Percentiles rank a stretch among this genome's conserved stretches.
These are phyloP conservation scores for Paramecium sexaurelia DNA, from an alignment of 73 alveolate genomes.

Conservation along the genomic window DNA sequence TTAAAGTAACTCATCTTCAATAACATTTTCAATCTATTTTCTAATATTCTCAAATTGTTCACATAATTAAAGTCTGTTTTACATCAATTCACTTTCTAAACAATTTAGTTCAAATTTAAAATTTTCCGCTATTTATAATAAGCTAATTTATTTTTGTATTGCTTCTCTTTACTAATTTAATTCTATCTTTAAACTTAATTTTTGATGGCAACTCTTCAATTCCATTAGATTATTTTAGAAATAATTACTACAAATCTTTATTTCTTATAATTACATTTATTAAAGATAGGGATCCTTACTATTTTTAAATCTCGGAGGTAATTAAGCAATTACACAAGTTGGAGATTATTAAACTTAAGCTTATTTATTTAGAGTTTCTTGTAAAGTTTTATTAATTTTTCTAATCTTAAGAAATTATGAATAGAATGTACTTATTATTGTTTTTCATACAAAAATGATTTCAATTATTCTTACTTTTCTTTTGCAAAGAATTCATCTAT, in stretches of 20 bases:
- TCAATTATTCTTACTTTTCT: neutral
- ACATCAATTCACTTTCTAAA: neutral
- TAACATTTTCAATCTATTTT: neutral
- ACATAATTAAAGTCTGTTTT: neutral
- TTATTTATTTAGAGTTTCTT: neutral
- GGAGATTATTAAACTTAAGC: neutral
- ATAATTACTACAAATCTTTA: neutral
- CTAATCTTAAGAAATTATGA: neutral
- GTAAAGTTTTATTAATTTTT: neutral
- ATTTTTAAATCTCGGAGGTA: neutral
- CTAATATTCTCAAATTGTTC: neutral
- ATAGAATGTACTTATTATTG: neutral
- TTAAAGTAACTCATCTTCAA: neutral
- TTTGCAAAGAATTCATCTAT: neutral
- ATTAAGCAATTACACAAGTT: neutral
- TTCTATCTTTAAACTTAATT: neutral
- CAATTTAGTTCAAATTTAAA: constrained; percentile 4
- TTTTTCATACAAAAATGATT: neutral
- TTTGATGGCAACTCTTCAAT: neutral
- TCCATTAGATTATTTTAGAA: neutral
- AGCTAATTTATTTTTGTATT: neutral
- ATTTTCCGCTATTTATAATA: constrained; percentile 11
- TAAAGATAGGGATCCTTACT: neutral
- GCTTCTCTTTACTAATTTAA: neutral
- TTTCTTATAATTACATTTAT: neutral